phyloP scores from a whole-genome alignment of 352 stramenopile genomes.

The Chrysophaeum taylorii region DNA sequence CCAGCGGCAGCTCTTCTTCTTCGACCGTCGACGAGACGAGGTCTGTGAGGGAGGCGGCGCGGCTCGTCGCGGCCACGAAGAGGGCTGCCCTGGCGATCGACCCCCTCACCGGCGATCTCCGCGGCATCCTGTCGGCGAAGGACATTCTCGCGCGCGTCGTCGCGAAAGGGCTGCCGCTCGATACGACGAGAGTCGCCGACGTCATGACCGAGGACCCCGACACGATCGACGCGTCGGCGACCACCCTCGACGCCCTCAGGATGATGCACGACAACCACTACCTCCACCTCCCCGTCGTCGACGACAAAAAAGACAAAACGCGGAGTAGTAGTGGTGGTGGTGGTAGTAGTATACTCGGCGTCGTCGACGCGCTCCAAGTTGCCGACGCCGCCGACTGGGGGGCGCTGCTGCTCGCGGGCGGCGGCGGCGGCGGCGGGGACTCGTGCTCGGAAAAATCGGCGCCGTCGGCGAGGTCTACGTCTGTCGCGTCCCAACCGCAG shows the following conservation, averaged over 20 bases:
- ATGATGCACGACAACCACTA: slow-evolving; percentile 97
- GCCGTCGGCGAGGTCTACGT: too few species aligned
- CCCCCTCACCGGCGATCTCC: slow-evolving; percentile 73
- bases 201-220: slow-evolving; percentile 96
- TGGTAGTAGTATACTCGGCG: slow-evolving; percentile 69
- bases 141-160: slow-evolving; percentile 91
- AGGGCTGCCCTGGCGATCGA: slow-evolving; percentile 88
- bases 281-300: slow-evolving; percentile 86
- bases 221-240: slow-evolving; percentile 73
- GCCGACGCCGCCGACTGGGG: too few species aligned
- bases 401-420: too few species aligned
- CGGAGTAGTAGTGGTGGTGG: too few species aligned
- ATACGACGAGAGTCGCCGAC: slow-evolving; percentile 76
- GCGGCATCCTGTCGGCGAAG: slow-evolving; percentile 92
- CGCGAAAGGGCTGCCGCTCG: slow-evolving; percentile 73
- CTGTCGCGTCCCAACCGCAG: too few species aligned
- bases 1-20: too few species aligned
- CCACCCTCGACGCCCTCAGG: slow-evolving; percentile 88
- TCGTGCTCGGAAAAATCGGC: too few species aligned
- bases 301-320: too few species aligned
- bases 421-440: too few species aligned
- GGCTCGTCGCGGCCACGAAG: slow-evolving; percentile 77
- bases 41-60: slow-evolving; percentile 80
- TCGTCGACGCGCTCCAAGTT: too few species aligned
- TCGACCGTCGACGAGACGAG: too few species aligned